Conservation (phyloP, 1,139 yeast species). For the Lodderomyces margitis region DNA sequence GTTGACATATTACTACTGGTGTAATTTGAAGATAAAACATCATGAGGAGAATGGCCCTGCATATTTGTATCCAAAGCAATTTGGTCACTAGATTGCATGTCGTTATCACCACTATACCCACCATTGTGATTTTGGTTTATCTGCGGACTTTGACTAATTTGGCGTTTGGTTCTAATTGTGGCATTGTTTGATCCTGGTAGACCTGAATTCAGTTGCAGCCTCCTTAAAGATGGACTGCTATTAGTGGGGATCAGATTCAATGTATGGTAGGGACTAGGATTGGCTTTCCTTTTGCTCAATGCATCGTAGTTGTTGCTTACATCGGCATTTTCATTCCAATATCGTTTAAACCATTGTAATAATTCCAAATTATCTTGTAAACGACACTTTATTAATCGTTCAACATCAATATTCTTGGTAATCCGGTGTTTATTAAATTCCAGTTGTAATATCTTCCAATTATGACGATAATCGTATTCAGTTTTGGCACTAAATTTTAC, state of each 20-base stretch:
- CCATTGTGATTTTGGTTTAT: background rate
- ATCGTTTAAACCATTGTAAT: slow-evolving; percentile 85
- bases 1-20: slow-evolving; percentile 8
- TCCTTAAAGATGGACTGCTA: slow-evolving; percentile 3
- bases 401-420: slow-evolving; percentile 77
- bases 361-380: slow-evolving; percentile 93
- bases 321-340: slow-evolving; percentile 76
- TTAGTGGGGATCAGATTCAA: background rate
- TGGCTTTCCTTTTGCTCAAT: slow-evolving; percentile 19
- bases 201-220: background rate
- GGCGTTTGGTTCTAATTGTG: background rate
- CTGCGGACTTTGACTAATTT: slow-evolving; percentile 1
- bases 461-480: slow-evolving; percentile 77
- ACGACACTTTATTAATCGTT: slow-evolving; percentile 77
- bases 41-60: slow-evolving; percentile 1
- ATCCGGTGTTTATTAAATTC: slow-evolving; percentile 70
- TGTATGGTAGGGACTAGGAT: no score
- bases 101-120: background rate
- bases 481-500: slow-evolving; percentile 64
- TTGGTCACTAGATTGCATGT: background rate
- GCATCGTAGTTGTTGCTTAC: slow-evolving; percentile 67
- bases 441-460: slow-evolving; percentile 82
- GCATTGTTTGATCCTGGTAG: background rate
- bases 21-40: slow-evolving; percentile 3
- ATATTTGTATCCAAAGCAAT: background rate